phyloP scores from a whole-genome alignment of 345 rosid species.

The Camelina laxa region DNA sequence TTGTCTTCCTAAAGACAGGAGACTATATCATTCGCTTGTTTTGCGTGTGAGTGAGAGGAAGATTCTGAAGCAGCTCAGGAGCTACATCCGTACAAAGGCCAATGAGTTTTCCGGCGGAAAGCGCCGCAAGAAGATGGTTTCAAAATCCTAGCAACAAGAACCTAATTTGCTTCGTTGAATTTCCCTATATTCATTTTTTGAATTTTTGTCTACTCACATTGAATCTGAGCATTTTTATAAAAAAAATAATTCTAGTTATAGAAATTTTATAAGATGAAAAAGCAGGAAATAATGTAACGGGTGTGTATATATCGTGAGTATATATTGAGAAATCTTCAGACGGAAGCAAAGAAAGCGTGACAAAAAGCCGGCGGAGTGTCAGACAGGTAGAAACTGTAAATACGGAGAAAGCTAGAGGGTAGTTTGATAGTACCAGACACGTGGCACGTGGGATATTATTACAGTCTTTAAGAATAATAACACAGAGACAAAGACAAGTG shows the following conservation, averaged over 20 bases:
- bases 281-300: background rate
- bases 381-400: slow-evolving; percentile 35
- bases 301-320: background rate
- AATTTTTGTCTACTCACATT: background rate
- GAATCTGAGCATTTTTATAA: slow-evolving; percentile 1
- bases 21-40: slow-evolving; percentile 62
- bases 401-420: background rate
- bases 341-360: slow-evolving; percentile 45
- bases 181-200: background rate
- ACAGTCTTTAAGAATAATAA: slow-evolving; percentile 15
- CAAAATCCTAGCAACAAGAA: background rate
- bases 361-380: slow-evolving; percentile 43
- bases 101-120: slow-evolving; percentile 18
- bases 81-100: slow-evolving; percentile 34
- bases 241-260: background rate
- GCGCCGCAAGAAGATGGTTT: slow-evolving; percentile 38
- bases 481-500: slow-evolving; percentile 19
- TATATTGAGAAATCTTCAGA: slow-evolving; percentile 34
- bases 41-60: slow-evolving; percentile 74
- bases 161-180: background rate
- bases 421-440: slow-evolving; percentile 8
- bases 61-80: slow-evolving; percentile 71
- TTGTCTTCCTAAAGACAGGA: slow-evolving; percentile 52
- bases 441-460: slow-evolving; percentile 38
- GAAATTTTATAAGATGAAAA: background rate